Conservation (phyloP, 129 eudicot genomes). For the Flaveria sonorensis region DNA sequence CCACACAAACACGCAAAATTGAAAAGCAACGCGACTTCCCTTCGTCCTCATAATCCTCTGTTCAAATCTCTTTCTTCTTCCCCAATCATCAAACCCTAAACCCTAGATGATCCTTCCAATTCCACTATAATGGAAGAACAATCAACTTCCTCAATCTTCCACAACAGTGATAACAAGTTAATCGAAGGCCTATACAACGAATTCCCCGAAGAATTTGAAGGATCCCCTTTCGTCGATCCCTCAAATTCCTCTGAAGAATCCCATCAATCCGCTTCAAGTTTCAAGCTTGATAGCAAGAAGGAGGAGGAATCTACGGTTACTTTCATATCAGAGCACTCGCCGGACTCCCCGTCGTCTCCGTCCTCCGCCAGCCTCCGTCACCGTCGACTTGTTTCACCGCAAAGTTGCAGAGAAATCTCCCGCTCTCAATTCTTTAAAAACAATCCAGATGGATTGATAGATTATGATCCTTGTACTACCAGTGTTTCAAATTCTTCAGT, state of each 20-base stretch:
- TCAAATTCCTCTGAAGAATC: conserved; percentile 16
- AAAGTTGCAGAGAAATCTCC: conserved; percentile 2
- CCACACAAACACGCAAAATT: conserved; percentile 3
- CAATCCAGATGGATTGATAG: conserved; percentile 25
- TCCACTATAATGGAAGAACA: conserved; percentile 45
- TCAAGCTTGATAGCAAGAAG: background rate
- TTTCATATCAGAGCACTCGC: conserved; percentile 26
- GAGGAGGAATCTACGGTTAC: conserved; percentile 10
- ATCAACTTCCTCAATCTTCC: conserved; percentile 9
- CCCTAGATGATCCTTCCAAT: background rate
- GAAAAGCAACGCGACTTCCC: conserved; percentile 1
- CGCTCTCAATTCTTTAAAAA: conserved; percentile 26
- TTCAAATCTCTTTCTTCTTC: conserved; percentile 7
- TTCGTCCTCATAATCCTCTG: background rate
- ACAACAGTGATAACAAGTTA: conserved; percentile 12
- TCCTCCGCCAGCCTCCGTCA: conserved; percentile 54
- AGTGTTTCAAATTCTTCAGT: background rate
- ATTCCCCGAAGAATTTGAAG: conserved; percentile 51
- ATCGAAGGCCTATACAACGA: conserved; percentile 27
- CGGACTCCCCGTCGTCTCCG: conserved; percentile 24
- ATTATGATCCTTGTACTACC: background rate
- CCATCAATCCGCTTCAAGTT: background rate
- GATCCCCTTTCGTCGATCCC: conserved; percentile 53
- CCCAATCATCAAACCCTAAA: conserved; percentile 18
- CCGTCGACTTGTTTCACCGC: conserved; percentile 42